Evolutionary conservation across 2,329 filamentous ascomycete genomes (phyloP).

Genomic region (Colletotrichum sojae): DNA sequence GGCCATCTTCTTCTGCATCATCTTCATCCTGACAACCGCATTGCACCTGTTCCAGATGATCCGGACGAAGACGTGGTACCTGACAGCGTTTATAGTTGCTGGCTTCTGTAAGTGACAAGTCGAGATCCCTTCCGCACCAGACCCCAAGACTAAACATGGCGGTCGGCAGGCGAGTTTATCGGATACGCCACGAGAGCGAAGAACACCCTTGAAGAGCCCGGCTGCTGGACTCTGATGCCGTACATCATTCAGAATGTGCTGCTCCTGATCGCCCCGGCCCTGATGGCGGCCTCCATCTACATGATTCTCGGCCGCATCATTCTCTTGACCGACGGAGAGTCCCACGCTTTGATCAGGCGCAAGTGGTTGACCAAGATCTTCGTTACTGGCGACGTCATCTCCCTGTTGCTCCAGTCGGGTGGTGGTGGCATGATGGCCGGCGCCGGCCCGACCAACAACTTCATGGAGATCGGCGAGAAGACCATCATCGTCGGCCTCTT

Average conservation of each 20-base stretch:
- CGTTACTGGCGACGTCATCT: constrained; percentile 63
- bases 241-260: constrained; percentile 59
- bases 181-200: constrained; percentile 33
- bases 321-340: constrained; percentile 53
- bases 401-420: constrained; percentile 54
- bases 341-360: constrained; percentile 57
- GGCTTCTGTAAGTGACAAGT: constrained; percentile 32
- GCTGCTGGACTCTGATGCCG: constrained; percentile 57
- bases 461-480: constrained; percentile 54
- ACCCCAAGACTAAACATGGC: neutral
- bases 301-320: constrained; percentile 62
- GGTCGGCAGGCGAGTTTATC: constrained; percentile 29
- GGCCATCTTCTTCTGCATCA: constrained; percentile 32
- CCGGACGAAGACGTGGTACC: constrained; percentile 37
- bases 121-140: neutral
- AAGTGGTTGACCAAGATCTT: constrained; percentile 66
- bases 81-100: constrained; percentile 37
- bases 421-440: constrained; percentile 42
- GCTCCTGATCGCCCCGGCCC: constrained; percentile 54
- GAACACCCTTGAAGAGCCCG: constrained; percentile 28
- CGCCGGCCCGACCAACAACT: constrained; percentile 20
- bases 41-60: constrained; percentile 35
- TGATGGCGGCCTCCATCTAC: constrained; percentile 63
- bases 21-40: constrained; percentile 20
- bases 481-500: constrained; percentile 67